Base-by-base conservation (phyloP, 805 yeast genomes). In the Yarrowia yakushimensis region DNA sequence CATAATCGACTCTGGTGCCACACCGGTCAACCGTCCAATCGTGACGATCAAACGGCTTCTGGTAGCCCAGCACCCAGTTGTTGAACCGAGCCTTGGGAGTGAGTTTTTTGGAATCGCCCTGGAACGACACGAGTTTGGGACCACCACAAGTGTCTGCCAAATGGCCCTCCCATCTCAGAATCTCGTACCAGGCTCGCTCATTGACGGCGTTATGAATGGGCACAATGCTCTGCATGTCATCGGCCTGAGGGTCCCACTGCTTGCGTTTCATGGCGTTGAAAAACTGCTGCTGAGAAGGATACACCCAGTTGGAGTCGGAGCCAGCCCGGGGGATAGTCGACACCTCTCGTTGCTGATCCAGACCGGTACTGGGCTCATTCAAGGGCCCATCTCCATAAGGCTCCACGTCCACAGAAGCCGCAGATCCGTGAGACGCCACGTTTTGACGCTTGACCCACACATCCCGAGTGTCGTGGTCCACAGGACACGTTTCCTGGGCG, bases 201-300 rank as follows among this genome's bases (percentile, higher is more conserved):
- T 93, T 93, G 33, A 93, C 97, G 39, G 88, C 84, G 70, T 93
- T 93, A 72, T 93, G 99, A 43, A 93, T 87, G 0, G 98, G 98
- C 3, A 93, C 96, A 17, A 93, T 90, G 0, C 93, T 83, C 66
- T 83, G 78, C 99, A 93, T 93, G 70, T 92, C 97, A 8, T 76
- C 73, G 0, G 87, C 87, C 11, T 83, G 77, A 1, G 98, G 97
- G 60, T 85, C 80, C 91, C 96, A 90, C 63, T 89, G 82, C 70
- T 93, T 93, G 54, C 98, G 82, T 67, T 83, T 78, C 98, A 93
- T 94, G 10, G 97, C 97, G 64, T 90, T 94, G 73, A 79, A 93
- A 71, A 93, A 93, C 77, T 93, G 97, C 72, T 89, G 88, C 72
- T 93, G 96, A 4, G 97, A 89, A 9, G 99, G 99, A 71, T 93